Evolutionary conservation across 306 rosid genomes (phyloP), one percentile per base, ranked within the genome.

Genomic region (Gastrolobium bilobum): DNA sequence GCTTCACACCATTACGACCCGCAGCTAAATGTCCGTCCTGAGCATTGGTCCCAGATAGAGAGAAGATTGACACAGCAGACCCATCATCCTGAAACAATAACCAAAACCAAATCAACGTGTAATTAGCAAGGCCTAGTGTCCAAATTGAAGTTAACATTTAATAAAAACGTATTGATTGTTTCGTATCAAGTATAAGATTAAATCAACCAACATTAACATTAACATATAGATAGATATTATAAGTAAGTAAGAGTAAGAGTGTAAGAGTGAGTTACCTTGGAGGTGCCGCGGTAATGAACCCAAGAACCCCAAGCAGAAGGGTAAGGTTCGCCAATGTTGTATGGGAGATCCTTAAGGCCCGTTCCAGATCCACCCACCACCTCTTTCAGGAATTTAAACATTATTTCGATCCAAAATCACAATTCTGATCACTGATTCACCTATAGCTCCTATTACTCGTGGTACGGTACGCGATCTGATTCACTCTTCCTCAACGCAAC

Each of bases 271-370:
- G 65, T 15, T 60, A 94, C 99, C 97, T 91, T 93, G 77, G 94
- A 86, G 74, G 97, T 91, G 81, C 90, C 98, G 60, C 96, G 97
- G 73, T 53, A 88, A 81, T 95, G 98, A 88, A 90, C 76, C 99
- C 99, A 95, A 31, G 99, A 95, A 47, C 99, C 98, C 99, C 99
- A 92, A 60, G 98, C 98, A 43, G 85, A 90, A 35, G 96, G 83
- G 61, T 91, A 93, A 39, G 99, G 91, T 15, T 95, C 98, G 64
- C 93, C 97, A 73, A 93, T 86, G 65, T 81, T 90, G 90, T 92
- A 95, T 7, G 99, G 99, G 54, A 95, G 98, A 95, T 95, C 99
- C 65, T 86, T 95, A 74, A 85, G 82, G 42, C 97, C 98, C 3
- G 89, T 63, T 42, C 98, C 97, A 68, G 99, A 95, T 92, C 98